phyloP scores from a whole-genome alignment of 148 eudicot genomes.

The Rhododendron henanense region DNA sequence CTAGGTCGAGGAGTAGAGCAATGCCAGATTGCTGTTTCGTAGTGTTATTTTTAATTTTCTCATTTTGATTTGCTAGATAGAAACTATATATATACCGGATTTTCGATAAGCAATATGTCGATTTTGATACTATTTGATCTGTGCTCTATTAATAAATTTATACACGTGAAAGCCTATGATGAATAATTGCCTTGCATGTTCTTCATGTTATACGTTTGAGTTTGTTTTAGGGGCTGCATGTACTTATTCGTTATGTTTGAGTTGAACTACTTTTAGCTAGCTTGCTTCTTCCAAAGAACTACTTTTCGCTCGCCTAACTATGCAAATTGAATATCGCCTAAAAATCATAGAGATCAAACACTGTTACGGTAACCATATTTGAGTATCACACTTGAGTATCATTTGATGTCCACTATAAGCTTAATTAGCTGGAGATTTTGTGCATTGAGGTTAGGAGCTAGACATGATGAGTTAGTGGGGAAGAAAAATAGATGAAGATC shows the following conservation, averaged over 20 bases:
- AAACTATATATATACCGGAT: not conserved
- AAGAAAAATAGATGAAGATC: not conserved
- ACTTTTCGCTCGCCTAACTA: not conserved
- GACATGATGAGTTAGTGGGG: not conserved
- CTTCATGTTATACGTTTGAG: not conserved
- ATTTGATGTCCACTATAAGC: not conserved
- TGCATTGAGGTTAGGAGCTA: not conserved
- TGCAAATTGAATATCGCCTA: not conserved
- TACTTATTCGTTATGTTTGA: not conserved
- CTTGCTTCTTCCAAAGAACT: no score
- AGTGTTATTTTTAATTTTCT: not conserved
- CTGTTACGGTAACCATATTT: not conserved
- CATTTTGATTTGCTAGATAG: not conserved
- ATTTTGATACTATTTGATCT: not conserved
- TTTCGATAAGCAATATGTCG: not conserved
- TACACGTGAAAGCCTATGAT: not conserved
- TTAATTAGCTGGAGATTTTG: not conserved
- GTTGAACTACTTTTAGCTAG: not conserved
- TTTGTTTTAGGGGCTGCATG: not conserved
- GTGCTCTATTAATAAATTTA: not conserved
- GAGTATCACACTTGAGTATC: not conserved
- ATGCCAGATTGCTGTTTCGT: not conserved
- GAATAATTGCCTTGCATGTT: not conserved
- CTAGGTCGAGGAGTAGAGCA: not conserved
- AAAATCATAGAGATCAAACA: not conserved